Percentiles rank a stretch among this genome's conserved stretches.
Conservation (phyloP, 2,329 filamentous ascomycete genomes). For the Cladorrhinum sp. region DNA sequence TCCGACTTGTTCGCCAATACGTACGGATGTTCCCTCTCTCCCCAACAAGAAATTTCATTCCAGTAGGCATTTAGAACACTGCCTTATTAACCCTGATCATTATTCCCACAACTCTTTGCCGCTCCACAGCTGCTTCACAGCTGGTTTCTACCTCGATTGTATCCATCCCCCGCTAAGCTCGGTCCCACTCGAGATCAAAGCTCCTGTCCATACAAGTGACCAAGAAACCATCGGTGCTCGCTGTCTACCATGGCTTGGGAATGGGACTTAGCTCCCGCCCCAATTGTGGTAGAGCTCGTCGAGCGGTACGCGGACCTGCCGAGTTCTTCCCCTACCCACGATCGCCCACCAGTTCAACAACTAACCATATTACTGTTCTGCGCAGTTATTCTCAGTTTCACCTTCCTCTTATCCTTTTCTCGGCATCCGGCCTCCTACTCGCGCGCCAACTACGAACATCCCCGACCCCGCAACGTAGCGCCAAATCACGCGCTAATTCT, state of each 20-base stretch:
- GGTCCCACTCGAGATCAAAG: not conserved
- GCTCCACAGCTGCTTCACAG: not conserved
- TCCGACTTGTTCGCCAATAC: not conserved
- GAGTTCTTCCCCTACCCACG: not conserved
- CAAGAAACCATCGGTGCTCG: slow-evolving; percentile 4
- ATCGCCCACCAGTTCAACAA: not conserved
- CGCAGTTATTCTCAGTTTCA: slow-evolving; percentile 11
- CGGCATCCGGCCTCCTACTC: slow-evolving; percentile 10
- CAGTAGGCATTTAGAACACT: not conserved
- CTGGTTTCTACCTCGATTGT: not conserved
- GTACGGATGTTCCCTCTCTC: not conserved
- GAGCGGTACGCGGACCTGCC: slow-evolving; percentile 8
- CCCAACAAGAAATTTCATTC: too few species aligned
- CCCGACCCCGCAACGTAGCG: not conserved
- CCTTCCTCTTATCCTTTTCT: slow-evolving; percentile 10
- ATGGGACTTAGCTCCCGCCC: not conserved
- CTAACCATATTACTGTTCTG: not conserved
- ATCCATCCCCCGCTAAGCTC: not conserved
- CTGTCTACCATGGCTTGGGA: slow-evolving; percentile 10
- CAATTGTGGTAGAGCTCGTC: slow-evolving; percentile 5
- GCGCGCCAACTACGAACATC: slow-evolving; percentile 8
- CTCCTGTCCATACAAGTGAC: not conserved
- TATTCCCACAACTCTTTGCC: not conserved
- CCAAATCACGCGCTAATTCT: not conserved
- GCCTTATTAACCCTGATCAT: not conserved